Evolutionary conservation across 495 filamentous ascomycete species (phyloP).

Genomic region (Collariella sp.): DNA sequence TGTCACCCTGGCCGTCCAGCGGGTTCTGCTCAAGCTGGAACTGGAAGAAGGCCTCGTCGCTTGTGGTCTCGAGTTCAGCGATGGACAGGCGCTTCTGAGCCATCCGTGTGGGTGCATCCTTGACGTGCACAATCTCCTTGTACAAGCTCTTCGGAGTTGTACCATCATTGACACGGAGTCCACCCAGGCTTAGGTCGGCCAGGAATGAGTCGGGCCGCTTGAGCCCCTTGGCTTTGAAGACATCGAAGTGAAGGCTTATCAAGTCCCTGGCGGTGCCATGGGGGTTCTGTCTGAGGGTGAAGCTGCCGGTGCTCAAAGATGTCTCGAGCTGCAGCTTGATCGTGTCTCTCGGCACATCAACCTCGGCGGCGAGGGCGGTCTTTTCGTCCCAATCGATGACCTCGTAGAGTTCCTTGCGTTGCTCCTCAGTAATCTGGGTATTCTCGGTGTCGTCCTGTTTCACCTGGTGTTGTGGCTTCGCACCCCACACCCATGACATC

Average conservation of each 20-base stretch:
- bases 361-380: conserved; percentile 71
- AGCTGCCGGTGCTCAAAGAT: conserved; percentile 82
- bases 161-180: conserved; percentile 88
- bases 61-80: conserved; percentile 52
- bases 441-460: conserved; percentile 53
- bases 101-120: conserved; percentile 60
- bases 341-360: conserved; percentile 82
- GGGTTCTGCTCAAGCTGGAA: conserved; percentile 91
- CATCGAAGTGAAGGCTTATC: conserved; percentile 83
- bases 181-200: conserved; percentile 79
- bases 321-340: conserved; percentile 88
- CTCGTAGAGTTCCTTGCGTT: conserved; percentile 91
- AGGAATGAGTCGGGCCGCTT: conserved; percentile 86
- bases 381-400: conserved; percentile 99
- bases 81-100: conserved; percentile 45
- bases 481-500: conserved; percentile 81
- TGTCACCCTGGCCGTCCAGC: conserved; percentile 82
- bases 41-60: conserved; percentile 76
- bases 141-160: conserved; percentile 84
- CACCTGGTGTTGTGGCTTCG: conserved; percentile 53
- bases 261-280: conserved; percentile 72
- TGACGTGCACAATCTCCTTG: conserved; percentile 89
- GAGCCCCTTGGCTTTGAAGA: conserved; percentile 78
- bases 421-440: conserved; percentile 82
- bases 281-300: conserved; percentile 82